Percentiles rank a stretch among this genome's conserved stretches.
Conservation (phyloP, 2,329 filamentous ascomycete species). For the Neurospora crassa region DNA sequence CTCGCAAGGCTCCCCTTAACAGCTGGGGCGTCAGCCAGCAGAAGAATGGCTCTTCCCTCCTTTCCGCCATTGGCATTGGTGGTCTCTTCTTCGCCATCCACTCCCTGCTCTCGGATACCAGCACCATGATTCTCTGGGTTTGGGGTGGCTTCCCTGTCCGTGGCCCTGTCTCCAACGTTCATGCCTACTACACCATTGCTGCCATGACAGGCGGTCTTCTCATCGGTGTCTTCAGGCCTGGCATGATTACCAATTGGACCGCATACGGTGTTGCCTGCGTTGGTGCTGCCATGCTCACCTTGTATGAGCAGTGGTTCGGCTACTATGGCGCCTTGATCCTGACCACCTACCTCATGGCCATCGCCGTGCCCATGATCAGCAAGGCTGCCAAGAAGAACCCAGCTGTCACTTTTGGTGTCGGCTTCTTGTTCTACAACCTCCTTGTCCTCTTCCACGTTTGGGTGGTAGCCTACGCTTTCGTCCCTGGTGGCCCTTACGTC, state of each 20-base stretch:
- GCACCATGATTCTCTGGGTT: slow-evolving; percentile 97
- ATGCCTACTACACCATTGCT: slow-evolving; percentile 77
- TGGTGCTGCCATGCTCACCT: slow-evolving; percentile 70
- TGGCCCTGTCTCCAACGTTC: slow-evolving; percentile 80
- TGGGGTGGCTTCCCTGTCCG: slow-evolving; percentile 94
- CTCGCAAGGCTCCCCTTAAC: slow-evolving; percentile 49
- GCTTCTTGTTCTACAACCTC: slow-evolving; percentile 87
- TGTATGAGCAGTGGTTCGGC: slow-evolving; percentile 73
- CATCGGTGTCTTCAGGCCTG: slow-evolving; percentile 64
- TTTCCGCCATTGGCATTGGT: slow-evolving; percentile 69
- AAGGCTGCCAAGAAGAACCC: slow-evolving; percentile 70
- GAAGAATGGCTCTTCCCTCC: slow-evolving; percentile 54
- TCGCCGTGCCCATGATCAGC: slow-evolving; percentile 64
- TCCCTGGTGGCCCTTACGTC: slow-evolving; percentile 85
- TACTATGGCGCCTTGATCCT: slow-evolving; percentile 75
- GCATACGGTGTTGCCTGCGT: slow-evolving; percentile 68
- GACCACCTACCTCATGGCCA: slow-evolving; percentile 72
- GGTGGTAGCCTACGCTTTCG: slow-evolving; percentile 97
- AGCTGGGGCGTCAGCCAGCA: slow-evolving; percentile 26
- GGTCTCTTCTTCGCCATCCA: slow-evolving; percentile 85
- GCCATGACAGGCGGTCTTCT: slow-evolving; percentile 78
- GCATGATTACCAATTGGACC: slow-evolving; percentile 66
- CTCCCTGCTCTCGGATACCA: slow-evolving; percentile 88
- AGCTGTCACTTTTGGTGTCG: slow-evolving; percentile 73
- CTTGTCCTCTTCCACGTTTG: slow-evolving; percentile 96